Evolutionary conservation across 176 grass and related monocot genomes (phyloP), one percentile per base, ranked within the genome.

Genomic region (Carex parvula): DNA sequence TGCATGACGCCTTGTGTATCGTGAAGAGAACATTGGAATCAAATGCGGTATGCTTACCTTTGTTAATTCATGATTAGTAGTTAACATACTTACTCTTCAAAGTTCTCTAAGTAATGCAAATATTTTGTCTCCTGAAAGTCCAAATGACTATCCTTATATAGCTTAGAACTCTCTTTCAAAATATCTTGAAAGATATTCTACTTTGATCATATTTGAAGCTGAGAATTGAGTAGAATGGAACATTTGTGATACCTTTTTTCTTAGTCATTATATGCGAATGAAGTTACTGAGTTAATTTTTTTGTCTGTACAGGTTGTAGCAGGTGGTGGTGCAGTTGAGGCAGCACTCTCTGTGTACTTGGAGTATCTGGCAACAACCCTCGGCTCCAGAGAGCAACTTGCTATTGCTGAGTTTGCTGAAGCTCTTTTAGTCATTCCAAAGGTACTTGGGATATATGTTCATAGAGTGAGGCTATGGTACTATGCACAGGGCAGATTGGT

Each of bases 21-120:
- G 94, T 97, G 42, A 97, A 97, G 87, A 94, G 94, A 88, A 94
- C 94, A 0, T 81, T 97, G 60, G 92, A 94, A 39, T 97, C 94
- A 57, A 94, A 91, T 92, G 70, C 81, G 87, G 94, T 97, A 92
- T 81, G 69, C 12, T 54, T 21, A 42, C 17, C 29, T 64, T 16
- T 69, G 7, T 75, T 75, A 15, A 29, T 53, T 75, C n/a, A 26
- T 75, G 71, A 29, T n/a, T 53, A 26, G 13, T 53, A 24, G 44
- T 75, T 53, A 75, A 52, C 20, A 53, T 75, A 75, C 21, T 54
- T 5, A 20, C 70, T 26, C n/a, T 22, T 74, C n/a, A 53, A 42
- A 50, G 44, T 26, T 74, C 11, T 24, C 53, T 74, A 65, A 16
- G 63, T 0, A 32, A 2, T 73, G 42, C 42, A 74, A 59, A 22